phyloP scores from a whole-genome alignment of 2,329 filamentous ascomycete genomes.

The Pseudovirgaria hyperparasitica region DNA sequence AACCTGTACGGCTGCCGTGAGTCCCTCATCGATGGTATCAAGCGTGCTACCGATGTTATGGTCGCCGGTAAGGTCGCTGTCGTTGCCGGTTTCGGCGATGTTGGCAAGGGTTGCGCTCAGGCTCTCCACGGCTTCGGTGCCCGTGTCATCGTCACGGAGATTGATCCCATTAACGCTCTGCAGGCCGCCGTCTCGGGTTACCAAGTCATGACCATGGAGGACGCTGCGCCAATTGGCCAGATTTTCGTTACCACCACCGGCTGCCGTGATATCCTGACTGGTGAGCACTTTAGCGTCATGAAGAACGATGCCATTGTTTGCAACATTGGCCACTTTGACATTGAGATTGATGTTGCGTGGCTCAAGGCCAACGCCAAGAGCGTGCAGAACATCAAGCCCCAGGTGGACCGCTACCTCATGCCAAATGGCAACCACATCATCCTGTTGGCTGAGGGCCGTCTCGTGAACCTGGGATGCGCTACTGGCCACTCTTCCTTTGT shows the following conservation, averaged over 20 bases:
- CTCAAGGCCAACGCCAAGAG: slow-evolving; percentile 92
- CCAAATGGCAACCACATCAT: slow-evolving; percentile 91
- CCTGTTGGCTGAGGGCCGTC: slow-evolving; percentile 93
- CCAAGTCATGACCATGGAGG: slow-evolving; percentile 97
- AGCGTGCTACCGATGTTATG: slow-evolving; percentile 99
- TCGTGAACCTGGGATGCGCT: slow-evolving; percentile 98
- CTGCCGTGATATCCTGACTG: slow-evolving; percentile 94
- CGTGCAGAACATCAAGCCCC: slow-evolving; percentile 98
- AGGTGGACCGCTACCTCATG: slow-evolving; percentile 97
- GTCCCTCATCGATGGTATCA: slow-evolving; percentile 98
- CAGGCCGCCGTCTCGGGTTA: slow-evolving; percentile 96
- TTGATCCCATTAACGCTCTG: slow-evolving; percentile 98
- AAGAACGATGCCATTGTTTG: slow-evolving; percentile 96
- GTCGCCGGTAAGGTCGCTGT: slow-evolving; percentile 98
- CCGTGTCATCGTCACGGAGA: slow-evolving; percentile 88
- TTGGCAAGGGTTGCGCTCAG: slow-evolving; percentile 96
- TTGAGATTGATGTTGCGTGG: slow-evolving; percentile 99
- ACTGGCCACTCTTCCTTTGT: slow-evolving; percentile 99
- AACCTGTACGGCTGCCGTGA: slow-evolving; percentile 99
- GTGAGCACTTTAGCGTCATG: slow-evolving; percentile 89
- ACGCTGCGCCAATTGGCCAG: slow-evolving; percentile 77
- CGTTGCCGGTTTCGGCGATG: slow-evolving; percentile 96
- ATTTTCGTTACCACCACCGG: slow-evolving; percentile 99
- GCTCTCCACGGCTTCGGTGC: slow-evolving; percentile 96
- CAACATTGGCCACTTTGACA: slow-evolving; percentile 99